Base-by-base conservation (phyloP, 2,329 filamentous ascomycete genomes). In the Chaetomium sp. region DNA sequence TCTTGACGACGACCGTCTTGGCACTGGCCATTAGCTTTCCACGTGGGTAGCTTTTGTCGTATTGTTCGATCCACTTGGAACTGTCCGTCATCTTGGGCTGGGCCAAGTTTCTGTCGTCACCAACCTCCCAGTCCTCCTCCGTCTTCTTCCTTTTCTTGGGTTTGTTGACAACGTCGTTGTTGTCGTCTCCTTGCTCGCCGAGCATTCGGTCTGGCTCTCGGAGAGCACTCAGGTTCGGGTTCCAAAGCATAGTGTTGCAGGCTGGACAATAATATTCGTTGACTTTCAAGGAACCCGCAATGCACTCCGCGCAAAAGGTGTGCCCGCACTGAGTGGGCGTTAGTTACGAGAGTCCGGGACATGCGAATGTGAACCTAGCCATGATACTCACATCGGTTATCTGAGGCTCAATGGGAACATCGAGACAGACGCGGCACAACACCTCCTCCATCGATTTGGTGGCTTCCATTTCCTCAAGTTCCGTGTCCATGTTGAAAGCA, bases 1-100 rank as follows among this genome's bases (percentile, higher is more conserved):
- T 70, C 67, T 76, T 74, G 0, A 75, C 68, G 0, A 71, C 73
- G 0, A 72, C 72, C 0, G 76, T 57, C 65, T 79, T 79, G 1
- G 76, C 68, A 16, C 77, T 75, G 0, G 72, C 67, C 0, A 71
- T 60, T 5, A 68, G 7, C 0, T 54, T 33, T 0, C 51, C 51
- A 6, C 61, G 64, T 0, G 60, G 50, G 0, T 45, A 55, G 10
- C 56, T 65, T 3, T 64, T 58, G 2, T 75, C 71, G 57, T 60
- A 1, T 60, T 51, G 8, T 63, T 51, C 1, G 57, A 61, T 63
- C 12, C 68, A 71, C 0, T 64, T 63, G 0, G 68, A 59, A 0
- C 47, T 53, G 12, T 67, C 63, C 0, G 1, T 2, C 0, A 60
- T 10, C 56, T 55, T 60, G 1, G 74, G 57, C 0, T 65, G 63